phyloP scores from a whole-genome alignment of 768 basidiomycete species.

The Myochromella boudieri region DNA sequence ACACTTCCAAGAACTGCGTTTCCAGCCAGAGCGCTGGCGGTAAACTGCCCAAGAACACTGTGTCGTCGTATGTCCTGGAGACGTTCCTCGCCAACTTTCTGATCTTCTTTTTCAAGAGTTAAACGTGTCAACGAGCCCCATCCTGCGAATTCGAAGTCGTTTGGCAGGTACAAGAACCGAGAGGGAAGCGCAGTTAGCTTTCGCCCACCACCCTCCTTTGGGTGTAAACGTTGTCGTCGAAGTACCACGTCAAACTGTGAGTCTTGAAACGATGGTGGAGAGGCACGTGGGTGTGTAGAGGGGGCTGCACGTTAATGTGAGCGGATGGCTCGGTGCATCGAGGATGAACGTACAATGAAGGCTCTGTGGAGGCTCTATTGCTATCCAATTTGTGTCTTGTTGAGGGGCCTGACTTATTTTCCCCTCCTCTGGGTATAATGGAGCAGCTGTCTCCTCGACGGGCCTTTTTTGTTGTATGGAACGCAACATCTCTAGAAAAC shows the following conservation, averaged over 20 bases:
- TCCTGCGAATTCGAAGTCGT: slow-evolving; percentile 71
- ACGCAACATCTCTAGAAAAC: not conserved
- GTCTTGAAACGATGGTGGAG: slow-evolving; percentile 42
- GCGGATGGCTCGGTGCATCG: not conserved
- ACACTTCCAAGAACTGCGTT: slow-evolving; percentile 68
- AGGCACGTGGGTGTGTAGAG: not conserved
- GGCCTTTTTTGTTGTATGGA: not conserved
- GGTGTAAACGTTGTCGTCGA: slow-evolving; percentile 55
- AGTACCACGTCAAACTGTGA: slow-evolving; percentile 57
- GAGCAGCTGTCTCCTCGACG: slow-evolving; percentile 2
- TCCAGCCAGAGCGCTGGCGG: slow-evolving; percentile 65
- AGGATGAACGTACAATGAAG: not conserved
- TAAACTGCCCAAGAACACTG: slow-evolving; percentile 57
- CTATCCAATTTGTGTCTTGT: slow-evolving; percentile 20
- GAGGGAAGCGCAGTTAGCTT: slow-evolving; percentile 48
- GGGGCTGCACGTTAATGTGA: not conserved
- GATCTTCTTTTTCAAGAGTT: slow-evolving; percentile 43
- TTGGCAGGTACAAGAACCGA: slow-evolving; percentile 59
- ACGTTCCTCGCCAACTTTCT: slow-evolving; percentile 28
- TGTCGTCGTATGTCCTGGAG: slow-evolving; percentile 29
- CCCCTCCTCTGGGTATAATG: not conserved
- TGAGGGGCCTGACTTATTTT: not conserved
- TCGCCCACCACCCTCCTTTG: slow-evolving; percentile 40
- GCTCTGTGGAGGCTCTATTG: slow-evolving; percentile 21
- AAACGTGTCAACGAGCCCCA: slow-evolving; percentile 59